Evolutionary conservation across 352 stramenopile genomes (phyloP).

Genomic region (Phytophthora megakarya): DNA sequence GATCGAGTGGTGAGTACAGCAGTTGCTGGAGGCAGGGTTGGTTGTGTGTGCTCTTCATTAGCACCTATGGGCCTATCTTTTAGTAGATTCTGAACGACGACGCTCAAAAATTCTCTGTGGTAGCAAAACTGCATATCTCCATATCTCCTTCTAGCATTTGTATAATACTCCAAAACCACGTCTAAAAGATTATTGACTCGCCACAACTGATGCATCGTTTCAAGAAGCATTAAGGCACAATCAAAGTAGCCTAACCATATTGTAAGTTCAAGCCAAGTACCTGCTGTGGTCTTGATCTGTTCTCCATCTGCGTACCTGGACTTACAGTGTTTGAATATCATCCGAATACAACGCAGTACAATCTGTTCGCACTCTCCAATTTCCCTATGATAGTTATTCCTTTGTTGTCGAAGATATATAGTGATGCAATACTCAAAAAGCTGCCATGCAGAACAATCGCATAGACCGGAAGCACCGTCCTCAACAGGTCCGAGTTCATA

Average conservation of each 20-base stretch:
- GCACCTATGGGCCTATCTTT: not conserved
- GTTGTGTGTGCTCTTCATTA: not conserved
- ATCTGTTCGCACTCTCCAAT: not conserved
- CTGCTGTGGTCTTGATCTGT: conserved; percentile 2
- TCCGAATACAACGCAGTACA: conserved; percentile 16
- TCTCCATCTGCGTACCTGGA: not conserved
- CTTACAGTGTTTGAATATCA: conserved; percentile 21
- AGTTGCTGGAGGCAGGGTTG: too few species aligned
- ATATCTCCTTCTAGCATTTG: not conserved
- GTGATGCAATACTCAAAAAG: conserved; percentile 29
- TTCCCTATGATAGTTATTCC: not conserved
- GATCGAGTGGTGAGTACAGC: conserved; percentile 8
- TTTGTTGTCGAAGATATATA: conserved; percentile 6
- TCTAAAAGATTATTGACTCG: conserved; percentile 22
- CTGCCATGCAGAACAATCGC: not conserved
- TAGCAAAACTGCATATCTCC: not conserved
- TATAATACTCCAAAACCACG: conserved; percentile 28
- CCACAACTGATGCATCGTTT: conserved; percentile 9
- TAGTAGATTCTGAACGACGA: conserved; percentile 31
- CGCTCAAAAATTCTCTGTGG: conserved; percentile 25
- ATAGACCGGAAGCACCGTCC: not conserved
- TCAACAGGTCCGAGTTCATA: not conserved
- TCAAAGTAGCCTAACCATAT: conserved; percentile 32
- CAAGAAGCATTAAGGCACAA: conserved; percentile 31
- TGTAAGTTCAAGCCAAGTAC: conserved; percentile 24